Evolutionary conservation across 1,284 basidiomycete genomes (phyloP).

Genomic region (Lignosus rhinocerotis): DNA sequence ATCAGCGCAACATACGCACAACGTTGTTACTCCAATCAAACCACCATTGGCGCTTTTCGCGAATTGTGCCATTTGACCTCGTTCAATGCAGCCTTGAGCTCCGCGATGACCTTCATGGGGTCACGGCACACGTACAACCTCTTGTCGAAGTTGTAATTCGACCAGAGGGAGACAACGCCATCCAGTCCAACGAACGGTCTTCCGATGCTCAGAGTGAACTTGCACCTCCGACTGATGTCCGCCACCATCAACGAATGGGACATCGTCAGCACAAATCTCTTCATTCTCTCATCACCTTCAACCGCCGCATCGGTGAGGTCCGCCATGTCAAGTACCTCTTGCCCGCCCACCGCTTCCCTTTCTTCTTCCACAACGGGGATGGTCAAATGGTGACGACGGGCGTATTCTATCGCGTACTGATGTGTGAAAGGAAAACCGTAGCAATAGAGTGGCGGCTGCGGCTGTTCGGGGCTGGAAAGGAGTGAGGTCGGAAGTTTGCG

Average conservation of each 20-base stretch:
- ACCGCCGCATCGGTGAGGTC: background rate
- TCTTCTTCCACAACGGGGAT: background rate
- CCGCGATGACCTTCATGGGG: background rate
- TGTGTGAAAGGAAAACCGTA: too few relatives aligned
- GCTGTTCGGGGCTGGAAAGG: too few relatives aligned
- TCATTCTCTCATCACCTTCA: background rate
- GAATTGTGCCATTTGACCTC: background rate
- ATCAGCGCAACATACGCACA: background rate
- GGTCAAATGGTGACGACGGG: constrained; percentile 1
- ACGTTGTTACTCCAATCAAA: constrained; percentile 2
- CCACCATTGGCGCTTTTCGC: constrained; percentile 3
- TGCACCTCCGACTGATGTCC: background rate
- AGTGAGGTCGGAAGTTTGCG: too few relatives aligned
- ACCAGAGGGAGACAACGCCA: constrained; percentile 4
- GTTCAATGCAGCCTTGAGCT: background rate
- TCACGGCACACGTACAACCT: background rate
- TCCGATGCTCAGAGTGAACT: background rate
- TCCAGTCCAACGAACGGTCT: constrained; percentile 1
- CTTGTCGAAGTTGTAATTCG: constrained; percentile 3
- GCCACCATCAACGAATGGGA: background rate
- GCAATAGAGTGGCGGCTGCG: too few relatives aligned
- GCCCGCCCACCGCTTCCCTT: background rate
- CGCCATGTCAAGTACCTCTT: background rate
- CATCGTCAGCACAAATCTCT: background rate
- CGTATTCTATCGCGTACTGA: background rate